These are phyloP conservation scores for Thelonectria blattea DNA, from an alignment of 2,329 filamentous ascomycete genomes.

Conservation along the genomic window DNA sequence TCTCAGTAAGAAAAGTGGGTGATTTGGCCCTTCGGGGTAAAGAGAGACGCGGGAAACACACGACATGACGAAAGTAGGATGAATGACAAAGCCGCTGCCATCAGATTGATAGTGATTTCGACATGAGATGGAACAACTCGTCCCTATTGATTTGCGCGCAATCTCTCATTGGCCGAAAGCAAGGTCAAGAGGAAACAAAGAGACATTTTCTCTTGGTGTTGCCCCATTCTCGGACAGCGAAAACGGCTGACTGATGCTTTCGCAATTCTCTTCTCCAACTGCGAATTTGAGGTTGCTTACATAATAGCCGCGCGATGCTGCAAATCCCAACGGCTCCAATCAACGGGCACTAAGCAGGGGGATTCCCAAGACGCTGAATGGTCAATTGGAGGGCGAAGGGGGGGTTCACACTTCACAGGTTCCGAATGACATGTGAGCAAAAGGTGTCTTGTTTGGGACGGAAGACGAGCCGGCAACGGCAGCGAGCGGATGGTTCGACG, in stretches of 20 bases:
- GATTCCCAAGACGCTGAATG: constrained; percentile 19
- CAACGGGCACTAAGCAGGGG: constrained; percentile 13
- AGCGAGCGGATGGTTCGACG: constrained; percentile 11
- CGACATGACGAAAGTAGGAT: constrained; percentile 17
- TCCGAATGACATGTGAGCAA: constrained; percentile 31
- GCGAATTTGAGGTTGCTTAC: constrained; percentile 28
- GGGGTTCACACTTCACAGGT: not conserved
- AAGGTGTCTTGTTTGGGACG: not conserved
- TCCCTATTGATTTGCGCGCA: not conserved
- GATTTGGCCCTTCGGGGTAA: not conserved
- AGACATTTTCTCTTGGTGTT: not conserved
- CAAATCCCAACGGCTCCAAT: constrained; percentile 17
- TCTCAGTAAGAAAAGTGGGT: too few species aligned
- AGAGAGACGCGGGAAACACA: not conserved
- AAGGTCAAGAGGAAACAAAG: constrained; percentile 3
- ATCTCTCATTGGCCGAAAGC: not conserved
- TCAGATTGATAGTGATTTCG: constrained; percentile 4
- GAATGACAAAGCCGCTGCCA: constrained; percentile 29
- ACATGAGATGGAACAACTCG: constrained; percentile 6
- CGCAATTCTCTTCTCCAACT: constrained; percentile 28
- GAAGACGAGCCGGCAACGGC: not conserved
- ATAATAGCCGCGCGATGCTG: constrained; percentile 25
- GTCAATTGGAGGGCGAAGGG: constrained; percentile 2
- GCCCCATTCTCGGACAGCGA: not conserved
- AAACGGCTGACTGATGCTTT: constrained; percentile 37